These are phyloP conservation scores for Eleusine coracana DNA, from an alignment of 176 grass and related monocot genomes.

Conservation along the genomic window DNA sequence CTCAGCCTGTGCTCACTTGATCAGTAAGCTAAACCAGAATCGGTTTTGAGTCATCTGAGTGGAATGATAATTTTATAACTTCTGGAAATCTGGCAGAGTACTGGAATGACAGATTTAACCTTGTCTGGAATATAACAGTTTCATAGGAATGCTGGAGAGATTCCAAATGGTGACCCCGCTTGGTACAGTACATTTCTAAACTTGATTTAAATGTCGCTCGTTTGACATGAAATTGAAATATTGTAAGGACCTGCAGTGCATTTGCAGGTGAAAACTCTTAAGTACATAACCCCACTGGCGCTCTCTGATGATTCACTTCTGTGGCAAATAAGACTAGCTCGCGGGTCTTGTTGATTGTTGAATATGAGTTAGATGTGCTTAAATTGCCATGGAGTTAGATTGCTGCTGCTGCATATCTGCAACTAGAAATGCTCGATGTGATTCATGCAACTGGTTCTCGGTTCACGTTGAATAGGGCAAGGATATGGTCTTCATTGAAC, in stretches of 20 bases:
- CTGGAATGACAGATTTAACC: background rate
- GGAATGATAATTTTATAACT: constrained; percentile 1
- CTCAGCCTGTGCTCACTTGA: background rate
- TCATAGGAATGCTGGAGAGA: background rate
- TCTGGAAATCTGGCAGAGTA: background rate
- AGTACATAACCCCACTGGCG: too few relatives aligned
- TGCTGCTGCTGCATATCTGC: background rate
- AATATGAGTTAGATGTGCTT: background rate
- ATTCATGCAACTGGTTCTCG: background rate
- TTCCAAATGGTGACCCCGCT: background rate
- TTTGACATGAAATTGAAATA: background rate
- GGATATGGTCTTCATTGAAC: background rate
- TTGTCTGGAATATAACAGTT: background rate
- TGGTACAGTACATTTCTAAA: background rate
- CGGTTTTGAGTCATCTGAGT: background rate
- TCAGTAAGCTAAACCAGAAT: background rate
- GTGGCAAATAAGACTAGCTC: background rate
- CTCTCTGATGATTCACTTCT: background rate
- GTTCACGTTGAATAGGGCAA: background rate
- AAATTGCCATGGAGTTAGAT: background rate
- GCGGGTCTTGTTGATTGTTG: background rate
- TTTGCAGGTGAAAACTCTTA: background rate
- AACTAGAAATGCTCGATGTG: background rate
- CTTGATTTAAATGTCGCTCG: background rate
- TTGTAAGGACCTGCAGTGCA: background rate